phyloP scores from a whole-genome alignment of 371 early-diverging fungal genomes.

The Mucor irregularis region DNA sequence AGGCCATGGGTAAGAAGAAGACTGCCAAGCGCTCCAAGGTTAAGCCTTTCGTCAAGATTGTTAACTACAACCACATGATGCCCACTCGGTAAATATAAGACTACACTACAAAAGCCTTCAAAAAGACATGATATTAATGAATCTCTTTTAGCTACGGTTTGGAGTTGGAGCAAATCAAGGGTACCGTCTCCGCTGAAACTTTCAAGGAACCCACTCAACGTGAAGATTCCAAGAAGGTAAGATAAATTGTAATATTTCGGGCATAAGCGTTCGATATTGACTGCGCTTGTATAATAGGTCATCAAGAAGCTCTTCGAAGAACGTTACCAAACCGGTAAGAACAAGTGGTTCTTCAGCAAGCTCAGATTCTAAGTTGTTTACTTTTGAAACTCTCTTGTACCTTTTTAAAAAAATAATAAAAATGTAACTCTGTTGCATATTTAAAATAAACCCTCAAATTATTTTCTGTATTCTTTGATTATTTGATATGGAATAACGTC shows the following conservation, averaged over 20 bases:
- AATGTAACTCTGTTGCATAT: slow-evolving; percentile 1
- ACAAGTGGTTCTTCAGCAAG: slow-evolving; percentile 99
- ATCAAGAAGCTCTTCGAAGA: slow-evolving; percentile 94
- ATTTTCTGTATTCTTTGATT: neutral
- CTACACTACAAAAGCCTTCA: neutral
- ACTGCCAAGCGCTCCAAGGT: slow-evolving; percentile 93
- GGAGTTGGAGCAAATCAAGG: slow-evolving; percentile 87
- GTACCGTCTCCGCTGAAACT: slow-evolving; percentile 79
- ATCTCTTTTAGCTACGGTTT: slow-evolving; percentile 62
- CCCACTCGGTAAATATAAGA: slow-evolving; percentile 80
- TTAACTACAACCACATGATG: slow-evolving; percentile 93
- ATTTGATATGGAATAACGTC: neutral
- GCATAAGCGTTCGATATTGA: neutral
- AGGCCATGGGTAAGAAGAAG: slow-evolving; percentile 89
- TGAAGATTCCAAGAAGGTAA: slow-evolving; percentile 80
- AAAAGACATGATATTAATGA: neutral
- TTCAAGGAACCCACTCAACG: slow-evolving; percentile 95
- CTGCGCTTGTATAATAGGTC: slow-evolving; percentile 31
- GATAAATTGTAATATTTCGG: neutral
- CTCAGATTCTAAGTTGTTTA: slow-evolving; percentile 85
- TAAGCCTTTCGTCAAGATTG: slow-evolving; percentile 95
- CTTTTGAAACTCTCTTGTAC: neutral
- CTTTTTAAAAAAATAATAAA: neutral
- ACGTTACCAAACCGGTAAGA: slow-evolving; percentile 93
- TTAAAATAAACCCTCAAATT: neutral